Base-by-base conservation (phyloP, 2,329 filamentous ascomycete genomes). In the Xylariaceae sp. region DNA sequence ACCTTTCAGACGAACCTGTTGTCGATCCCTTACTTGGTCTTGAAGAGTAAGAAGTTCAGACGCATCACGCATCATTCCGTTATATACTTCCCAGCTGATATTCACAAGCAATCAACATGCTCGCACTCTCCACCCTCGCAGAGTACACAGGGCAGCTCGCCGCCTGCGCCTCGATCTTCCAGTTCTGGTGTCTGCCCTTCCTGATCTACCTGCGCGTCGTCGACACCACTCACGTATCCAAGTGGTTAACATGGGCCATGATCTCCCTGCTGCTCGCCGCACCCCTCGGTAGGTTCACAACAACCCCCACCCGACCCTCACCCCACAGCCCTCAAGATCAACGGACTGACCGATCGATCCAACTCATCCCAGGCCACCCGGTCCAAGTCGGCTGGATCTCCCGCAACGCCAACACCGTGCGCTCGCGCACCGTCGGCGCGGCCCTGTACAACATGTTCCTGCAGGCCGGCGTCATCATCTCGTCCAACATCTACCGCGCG, bases 141-240 rank as follows among this genome's bases (percentile, higher is more conserved):
- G 69, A 72, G 58, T 65, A 64, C 61, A 54, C 74, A 57, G 52
- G 74, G 62, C 62, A 76, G 47, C 68, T 80, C 22, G 66, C 69
- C 1, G 60, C 79, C 6, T 64, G 74, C 19, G 66, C 67, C 17
- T 55, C 65, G 53, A 68, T 74, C 28, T 61, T 71, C 3, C 73
- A 81, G 41, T 50, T 84, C 8, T 86, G 81, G 81, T 69, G 72
- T 7, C 63, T 85, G 2, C 79, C 81, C 0, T 77, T 78, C 44
- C 54, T 85, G 18, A 60, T 82, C 22, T 69, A 72, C 15, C 63
- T 81, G 15, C 54, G 67, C 46, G 51, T 69, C 47, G 57, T 65
- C 3, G 62, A 72, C 44, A 64, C 65, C 2, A 57, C 55, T 1
- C 39, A 55, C 3, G 61, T 61, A 9, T 68, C 64, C 40, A 65